Conservation (phyloP, 1,139 yeast genomes). For the Sugiyamaella sp. region DNA sequence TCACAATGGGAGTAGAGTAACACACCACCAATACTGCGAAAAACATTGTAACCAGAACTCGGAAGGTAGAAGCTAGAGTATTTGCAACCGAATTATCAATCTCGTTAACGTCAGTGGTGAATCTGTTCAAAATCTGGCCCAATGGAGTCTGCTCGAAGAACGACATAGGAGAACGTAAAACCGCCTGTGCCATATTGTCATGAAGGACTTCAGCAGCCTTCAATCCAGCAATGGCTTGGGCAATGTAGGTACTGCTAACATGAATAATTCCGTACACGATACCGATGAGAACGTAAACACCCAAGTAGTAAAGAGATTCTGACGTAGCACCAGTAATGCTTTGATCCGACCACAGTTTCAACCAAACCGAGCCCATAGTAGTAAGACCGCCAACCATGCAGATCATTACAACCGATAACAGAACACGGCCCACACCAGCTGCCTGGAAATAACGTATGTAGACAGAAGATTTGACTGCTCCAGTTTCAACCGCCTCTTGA, state of each 20-base stretch:
- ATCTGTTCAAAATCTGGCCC: conserved; percentile 70
- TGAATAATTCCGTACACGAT: conserved; percentile 59
- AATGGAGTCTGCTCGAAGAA: conserved; percentile 68
- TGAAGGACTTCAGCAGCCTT: conserved; percentile 79
- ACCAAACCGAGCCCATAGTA: conserved; percentile 78
- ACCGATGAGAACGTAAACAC: conserved; percentile 71
- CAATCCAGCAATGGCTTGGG: conserved; percentile 81
- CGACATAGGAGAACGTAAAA: conserved; percentile 73
- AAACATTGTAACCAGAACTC: conserved; percentile 54
- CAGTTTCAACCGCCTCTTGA: conserved; percentile 28
- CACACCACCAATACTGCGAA: conserved; percentile 70
- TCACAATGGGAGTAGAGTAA: conserved; percentile 66
- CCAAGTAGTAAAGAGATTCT: conserved; percentile 62
- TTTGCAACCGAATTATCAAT: conserved; percentile 61
- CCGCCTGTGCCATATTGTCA: conserved; percentile 72
- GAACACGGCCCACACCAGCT: conserved; percentile 73
- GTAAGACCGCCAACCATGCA: conserved; percentile 60
- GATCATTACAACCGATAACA: conserved; percentile 51
- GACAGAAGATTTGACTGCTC: conserved; percentile 47
- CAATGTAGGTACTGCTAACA: conserved; percentile 63
- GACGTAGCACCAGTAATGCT: conserved; percentile 77
- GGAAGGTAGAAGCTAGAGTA: conserved; percentile 47
- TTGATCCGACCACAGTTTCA: conserved; percentile 95
- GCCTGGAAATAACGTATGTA: conserved; percentile 83
- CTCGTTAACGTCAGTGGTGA: conserved; percentile 68